Conservation (phyloP, 257 asterid genomes). For the Salvia rosmarinus region DNA sequence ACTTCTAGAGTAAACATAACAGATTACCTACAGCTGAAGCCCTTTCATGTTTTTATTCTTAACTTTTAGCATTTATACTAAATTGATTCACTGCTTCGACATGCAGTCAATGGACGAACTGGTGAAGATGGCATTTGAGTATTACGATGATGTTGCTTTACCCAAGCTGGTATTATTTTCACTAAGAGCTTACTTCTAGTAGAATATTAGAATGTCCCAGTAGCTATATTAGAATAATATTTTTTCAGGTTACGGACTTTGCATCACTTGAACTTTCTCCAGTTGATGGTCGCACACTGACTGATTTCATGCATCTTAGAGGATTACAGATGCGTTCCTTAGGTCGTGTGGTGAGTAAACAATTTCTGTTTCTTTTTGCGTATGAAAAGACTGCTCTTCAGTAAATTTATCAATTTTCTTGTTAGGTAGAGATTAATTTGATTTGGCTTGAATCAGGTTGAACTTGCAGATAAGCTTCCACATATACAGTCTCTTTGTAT, state of each 20-base stretch:
- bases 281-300: conserved; percentile 94
- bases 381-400: not conserved
- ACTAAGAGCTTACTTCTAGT: conserved; percentile 23
- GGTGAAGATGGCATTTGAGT: conserved; percentile 74
- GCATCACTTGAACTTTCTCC: conserved; percentile 99
- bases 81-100: conserved; percentile 34
- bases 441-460: conserved; percentile 69
- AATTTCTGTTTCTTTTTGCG: conserved; percentile 21
- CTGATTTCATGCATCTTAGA: conserved; percentile 99
- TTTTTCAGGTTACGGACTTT: conserved; percentile 88
- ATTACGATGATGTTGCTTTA: conserved; percentile 87
- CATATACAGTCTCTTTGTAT: conserved; percentile 96
- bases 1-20: not conserved
- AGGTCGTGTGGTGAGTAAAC: conserved; percentile 90
- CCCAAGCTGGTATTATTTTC: conserved; percentile 86
- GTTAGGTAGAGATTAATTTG: conserved; percentile 31
- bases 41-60: conserved; percentile 15
- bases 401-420: conserved; percentile 15
- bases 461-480: conserved; percentile 94
- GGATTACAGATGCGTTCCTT: conserved; percentile 90
- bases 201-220: conserved; percentile 15
- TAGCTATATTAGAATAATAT: conserved; percentile 27
- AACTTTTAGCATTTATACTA: conserved; percentile 10
- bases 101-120: conserved; percentile 90
- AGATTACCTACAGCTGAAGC: conserved; percentile 13